These are phyloP conservation scores for Dendrobium chrysotoxum DNA, from an alignment of 106 monocot genomes.

Conservation along the genomic window DNA sequence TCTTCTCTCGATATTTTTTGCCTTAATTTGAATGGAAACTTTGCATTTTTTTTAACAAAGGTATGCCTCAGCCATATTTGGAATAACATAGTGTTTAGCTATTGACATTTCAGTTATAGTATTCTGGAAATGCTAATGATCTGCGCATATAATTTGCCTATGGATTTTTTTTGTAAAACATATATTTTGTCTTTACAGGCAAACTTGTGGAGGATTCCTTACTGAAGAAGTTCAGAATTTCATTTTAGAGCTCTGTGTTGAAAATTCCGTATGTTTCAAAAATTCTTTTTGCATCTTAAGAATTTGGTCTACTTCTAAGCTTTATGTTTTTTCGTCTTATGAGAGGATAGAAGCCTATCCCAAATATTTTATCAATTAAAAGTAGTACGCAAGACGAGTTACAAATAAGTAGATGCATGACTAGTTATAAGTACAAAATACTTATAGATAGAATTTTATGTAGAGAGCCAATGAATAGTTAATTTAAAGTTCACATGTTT, in stretches of 20 bases:
- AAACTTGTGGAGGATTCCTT: slow-evolving; percentile 1
- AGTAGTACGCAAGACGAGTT: too few relatives aligned
- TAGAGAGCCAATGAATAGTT: too few relatives aligned
- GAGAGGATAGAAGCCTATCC: too few relatives aligned
- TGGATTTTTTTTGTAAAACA: neutral
- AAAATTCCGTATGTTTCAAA: slow-evolving; percentile 5
- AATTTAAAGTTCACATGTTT: too few relatives aligned
- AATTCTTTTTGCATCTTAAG: neutral
- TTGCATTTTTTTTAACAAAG: neutral
- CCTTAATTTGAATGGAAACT: neutral
- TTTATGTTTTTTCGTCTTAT: too few relatives aligned
- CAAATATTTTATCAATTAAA: too few relatives aligned
- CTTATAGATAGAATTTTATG: too few relatives aligned
- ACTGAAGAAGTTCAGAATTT: slow-evolving; percentile 7
- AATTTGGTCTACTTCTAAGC: neutral
- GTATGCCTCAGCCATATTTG: neutral
- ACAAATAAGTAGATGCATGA: too few relatives aligned
- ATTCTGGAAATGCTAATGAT: neutral
- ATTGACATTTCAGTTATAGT: neutral
- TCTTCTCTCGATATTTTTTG: too few relatives aligned
- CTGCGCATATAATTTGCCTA: neutral
- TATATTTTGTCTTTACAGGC: neutral
- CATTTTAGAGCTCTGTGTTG: slow-evolving; percentile 3
- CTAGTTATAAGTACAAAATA: too few relatives aligned
- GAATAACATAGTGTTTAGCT: neutral